A percentile compares a stretch with the other conserved stretches of the same genome.
Conservation (phyloP, 345 rosid genomes). For the Pistacia vera region DNA sequence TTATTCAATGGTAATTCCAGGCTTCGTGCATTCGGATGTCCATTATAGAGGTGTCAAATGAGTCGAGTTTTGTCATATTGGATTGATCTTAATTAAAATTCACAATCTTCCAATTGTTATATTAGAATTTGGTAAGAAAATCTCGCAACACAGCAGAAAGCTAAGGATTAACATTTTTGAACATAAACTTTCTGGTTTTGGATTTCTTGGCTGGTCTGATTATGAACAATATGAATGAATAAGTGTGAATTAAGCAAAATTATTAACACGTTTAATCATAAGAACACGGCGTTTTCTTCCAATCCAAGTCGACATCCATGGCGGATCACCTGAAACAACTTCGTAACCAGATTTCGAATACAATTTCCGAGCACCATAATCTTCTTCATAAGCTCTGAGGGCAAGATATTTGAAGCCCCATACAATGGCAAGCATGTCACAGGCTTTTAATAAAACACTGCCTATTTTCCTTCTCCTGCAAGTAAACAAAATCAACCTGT, state of each 20-base stretch:
- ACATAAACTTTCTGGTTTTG: no score
- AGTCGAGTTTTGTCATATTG: no score
- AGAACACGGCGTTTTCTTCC: conserved; percentile 76
- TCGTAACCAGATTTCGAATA: conserved; percentile 77
- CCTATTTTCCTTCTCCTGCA: conserved; percentile 77
- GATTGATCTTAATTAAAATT: no score
- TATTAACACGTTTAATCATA: conserved; percentile 51
- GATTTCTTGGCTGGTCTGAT: no score
- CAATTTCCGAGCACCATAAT: conserved; percentile 60
- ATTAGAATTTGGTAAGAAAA: no score
- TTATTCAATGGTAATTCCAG: background rate
- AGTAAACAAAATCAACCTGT: no score
- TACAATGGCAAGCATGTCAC: conserved; percentile 54
- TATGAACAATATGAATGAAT: no score
- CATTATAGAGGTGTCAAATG: background rate
- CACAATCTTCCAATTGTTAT: no score
- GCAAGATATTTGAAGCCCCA: conserved; percentile 74
- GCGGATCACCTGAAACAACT: conserved; percentile 59
- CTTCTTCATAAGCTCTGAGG: conserved; percentile 83
- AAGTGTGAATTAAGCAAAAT: no score
- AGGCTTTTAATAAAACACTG: conserved; percentile 66
- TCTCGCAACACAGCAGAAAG: no score
- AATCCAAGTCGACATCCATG: conserved; percentile 67
- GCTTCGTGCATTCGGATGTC: background rate
- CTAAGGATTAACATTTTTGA: no score